Base-by-base conservation (phyloP, 1,284 basidiomycete species). In the Clitocybe nebularis region DNA sequence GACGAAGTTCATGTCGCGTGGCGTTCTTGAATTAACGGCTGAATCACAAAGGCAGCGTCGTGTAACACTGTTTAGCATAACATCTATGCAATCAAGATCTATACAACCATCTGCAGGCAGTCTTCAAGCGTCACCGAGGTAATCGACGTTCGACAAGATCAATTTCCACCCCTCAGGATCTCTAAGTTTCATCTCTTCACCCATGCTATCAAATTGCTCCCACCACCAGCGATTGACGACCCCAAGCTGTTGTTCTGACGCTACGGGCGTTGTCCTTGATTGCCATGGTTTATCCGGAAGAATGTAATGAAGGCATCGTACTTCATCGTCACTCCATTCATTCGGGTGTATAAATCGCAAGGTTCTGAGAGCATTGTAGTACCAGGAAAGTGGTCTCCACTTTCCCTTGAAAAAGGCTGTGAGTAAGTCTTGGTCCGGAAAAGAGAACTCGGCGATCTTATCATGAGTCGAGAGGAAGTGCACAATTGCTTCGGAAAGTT, bases 391-490 rank as follows among this genome's bases (percentile, higher is more conserved):
- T 7, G 84, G 80, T 43, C 69, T 76, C 83, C 82, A 89, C 54
- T 65, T 84, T 10, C 84, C 86, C 39, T 71, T 64, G 69, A 94
- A 97, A 56, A 83, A 80, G 23, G 78, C 79, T 1, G 92, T 78
- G 22, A 98, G 77, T 17, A 96, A 75, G 56, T 98, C 94, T 64
- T 98, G 94, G 61, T 98, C 94, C 1, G 93, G 84, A 63, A 98
- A 98, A 28, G 72, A 72, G 66, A 85, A 94, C 1, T 72, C 73
- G 3, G 78, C 54, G 10, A 96, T 72, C 4, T 79, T 72, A 3
- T 85, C 79, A 19, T 84, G 84, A 1, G 80, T 85, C 42, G 71
- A 60, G 39, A 97, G 77, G 61, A 78, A 79, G 28, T 77, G 53
- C 14, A 72, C 65, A 46, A 95, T 74, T 10, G 58, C 57, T 6